Evolutionary conservation across 352 stramenopile genomes (phyloP).

Genomic region (Phytophthora meadii): DNA sequence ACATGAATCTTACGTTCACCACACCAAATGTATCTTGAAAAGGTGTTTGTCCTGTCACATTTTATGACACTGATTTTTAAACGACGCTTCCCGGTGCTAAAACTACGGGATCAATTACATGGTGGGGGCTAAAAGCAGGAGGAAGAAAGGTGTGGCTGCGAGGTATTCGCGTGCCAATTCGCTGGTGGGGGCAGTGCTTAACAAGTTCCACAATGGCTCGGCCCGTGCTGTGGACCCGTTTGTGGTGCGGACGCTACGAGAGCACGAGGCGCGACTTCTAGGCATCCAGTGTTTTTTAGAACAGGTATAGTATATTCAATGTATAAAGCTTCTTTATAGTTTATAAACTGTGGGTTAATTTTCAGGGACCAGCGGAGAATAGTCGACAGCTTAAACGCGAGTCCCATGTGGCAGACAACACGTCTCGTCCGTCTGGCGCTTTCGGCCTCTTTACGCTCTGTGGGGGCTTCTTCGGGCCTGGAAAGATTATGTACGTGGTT

Average conservation of each 20-base stretch:
- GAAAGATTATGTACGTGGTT: slow-evolving; percentile 62
- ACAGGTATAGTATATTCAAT: slow-evolving; percentile 31
- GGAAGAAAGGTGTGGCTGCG: not conserved
- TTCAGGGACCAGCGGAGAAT: slow-evolving; percentile 60
- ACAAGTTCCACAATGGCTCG: slow-evolving; percentile 83
- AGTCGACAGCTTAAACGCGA: slow-evolving; percentile 49
- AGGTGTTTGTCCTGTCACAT: not conserved
- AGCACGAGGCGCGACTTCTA: slow-evolving; percentile 62
- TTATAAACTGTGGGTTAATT: slow-evolving; percentile 7
- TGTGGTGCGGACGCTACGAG: slow-evolving; percentile 60
- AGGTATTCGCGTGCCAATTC: slow-evolving; percentile 61
- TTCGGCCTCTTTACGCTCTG: slow-evolving; percentile 54
- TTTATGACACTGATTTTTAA: not conserved
- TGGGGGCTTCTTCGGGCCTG: slow-evolving; percentile 54
- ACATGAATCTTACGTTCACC: not conserved
- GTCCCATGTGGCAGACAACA: slow-evolving; percentile 14
- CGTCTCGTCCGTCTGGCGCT: slow-evolving; percentile 5
- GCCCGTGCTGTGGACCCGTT: slow-evolving; percentile 68
- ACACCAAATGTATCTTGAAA: slow-evolving; percentile 9
- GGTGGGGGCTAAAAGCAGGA: slow-evolving; percentile 1
- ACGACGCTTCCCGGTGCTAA: too few relatives aligned
- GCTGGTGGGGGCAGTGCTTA: slow-evolving; percentile 64
- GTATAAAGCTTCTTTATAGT: not conserved
- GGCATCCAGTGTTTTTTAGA: slow-evolving; percentile 81
- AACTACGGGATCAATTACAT: too few relatives aligned